These are phyloP conservation scores for Closterium sp. DNA, from an alignment of 139 green algal species.

Conservation along the genomic window DNA sequence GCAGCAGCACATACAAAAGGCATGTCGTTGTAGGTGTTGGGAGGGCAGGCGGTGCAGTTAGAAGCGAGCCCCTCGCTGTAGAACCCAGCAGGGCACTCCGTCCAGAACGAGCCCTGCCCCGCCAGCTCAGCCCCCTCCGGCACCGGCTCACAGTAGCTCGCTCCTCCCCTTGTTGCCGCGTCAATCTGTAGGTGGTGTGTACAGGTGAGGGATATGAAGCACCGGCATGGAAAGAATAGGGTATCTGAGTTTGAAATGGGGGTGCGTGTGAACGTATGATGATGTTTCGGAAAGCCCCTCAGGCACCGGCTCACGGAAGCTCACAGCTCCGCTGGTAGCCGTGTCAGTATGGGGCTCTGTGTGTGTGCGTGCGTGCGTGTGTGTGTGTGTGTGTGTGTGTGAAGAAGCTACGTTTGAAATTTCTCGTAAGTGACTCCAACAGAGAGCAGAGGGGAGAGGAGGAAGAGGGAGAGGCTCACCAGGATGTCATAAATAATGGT, in stretches of 20 bases:
- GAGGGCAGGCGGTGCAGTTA: slow-evolving; percentile 21
- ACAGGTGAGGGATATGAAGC: background rate
- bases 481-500: slow-evolving; percentile 24
- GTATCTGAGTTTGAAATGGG: too few relatives aligned
- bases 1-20: background rate
- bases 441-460: too few relatives aligned
- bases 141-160: background rate
- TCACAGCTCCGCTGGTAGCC: background rate
- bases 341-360: too few relatives aligned
- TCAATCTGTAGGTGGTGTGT: background rate
- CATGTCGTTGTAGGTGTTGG: slow-evolving; percentile 28
- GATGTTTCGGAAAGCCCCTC: background rate
- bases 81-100: slow-evolving; percentile 14
- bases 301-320: background rate
- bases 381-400: too few relatives aligned
- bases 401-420: too few relatives aligned
- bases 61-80: slow-evolving; percentile 4
- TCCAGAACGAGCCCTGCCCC: background rate
- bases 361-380: too few relatives aligned
- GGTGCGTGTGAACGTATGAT: too few relatives aligned
- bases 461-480: background rate
- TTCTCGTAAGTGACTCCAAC: too few relatives aligned
- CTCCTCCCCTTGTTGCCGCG: background rate
- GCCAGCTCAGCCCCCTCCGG: background rate
- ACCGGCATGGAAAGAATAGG: background rate